Conservation (phyloP, 768 basidiomycete species). For the Russula emetica region DNA sequence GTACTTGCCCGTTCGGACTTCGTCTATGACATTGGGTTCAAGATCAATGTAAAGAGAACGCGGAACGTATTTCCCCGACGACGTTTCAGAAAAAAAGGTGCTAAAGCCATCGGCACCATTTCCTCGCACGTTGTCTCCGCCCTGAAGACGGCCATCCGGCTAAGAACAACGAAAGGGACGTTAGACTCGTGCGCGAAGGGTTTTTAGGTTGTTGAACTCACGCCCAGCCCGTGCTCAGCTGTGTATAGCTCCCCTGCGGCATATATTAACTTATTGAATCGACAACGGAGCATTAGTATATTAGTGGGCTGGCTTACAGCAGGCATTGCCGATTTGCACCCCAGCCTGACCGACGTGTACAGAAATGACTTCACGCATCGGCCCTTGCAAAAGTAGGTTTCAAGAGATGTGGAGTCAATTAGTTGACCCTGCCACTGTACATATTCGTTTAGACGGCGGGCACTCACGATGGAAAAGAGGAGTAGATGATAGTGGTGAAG, state of each 20-base stretch:
- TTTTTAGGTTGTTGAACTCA: slow-evolving; percentile 42
- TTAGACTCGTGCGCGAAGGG: slow-evolving; percentile 8
- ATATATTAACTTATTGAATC: slow-evolving; percentile 1
- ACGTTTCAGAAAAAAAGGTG: slow-evolving; percentile 99
- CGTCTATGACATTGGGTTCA: slow-evolving; percentile 97
- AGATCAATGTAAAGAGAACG: slow-evolving; percentile 96
- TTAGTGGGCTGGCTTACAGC: slow-evolving; percentile 61
- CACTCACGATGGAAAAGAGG: slow-evolving; percentile 12
- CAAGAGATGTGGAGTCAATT: slow-evolving; percentile 1
- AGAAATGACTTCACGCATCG: slow-evolving; percentile 95
- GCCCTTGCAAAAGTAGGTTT: slow-evolving; percentile 28
- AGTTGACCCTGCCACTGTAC: neutral
- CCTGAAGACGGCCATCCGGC: slow-evolving; percentile 91
- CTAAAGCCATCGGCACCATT: slow-evolving; percentile 87
- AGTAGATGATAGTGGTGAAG: neutral
- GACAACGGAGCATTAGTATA: slow-evolving; percentile 13
- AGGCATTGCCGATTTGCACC: slow-evolving; percentile 97
- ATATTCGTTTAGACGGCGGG: neutral
- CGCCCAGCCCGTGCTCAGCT: slow-evolving; percentile 95
- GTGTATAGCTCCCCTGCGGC: slow-evolving; percentile 93
- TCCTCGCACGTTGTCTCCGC: slow-evolving; percentile 59
- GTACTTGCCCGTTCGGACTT: slow-evolving; percentile 94
- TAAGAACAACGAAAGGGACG: slow-evolving; percentile 35
- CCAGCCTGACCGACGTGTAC: slow-evolving; percentile 99
- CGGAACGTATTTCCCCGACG: slow-evolving; percentile 94